Evolutionary conservation across 345 rosid species (phyloP).

Genomic region (Sisymbrium irio): DNA sequence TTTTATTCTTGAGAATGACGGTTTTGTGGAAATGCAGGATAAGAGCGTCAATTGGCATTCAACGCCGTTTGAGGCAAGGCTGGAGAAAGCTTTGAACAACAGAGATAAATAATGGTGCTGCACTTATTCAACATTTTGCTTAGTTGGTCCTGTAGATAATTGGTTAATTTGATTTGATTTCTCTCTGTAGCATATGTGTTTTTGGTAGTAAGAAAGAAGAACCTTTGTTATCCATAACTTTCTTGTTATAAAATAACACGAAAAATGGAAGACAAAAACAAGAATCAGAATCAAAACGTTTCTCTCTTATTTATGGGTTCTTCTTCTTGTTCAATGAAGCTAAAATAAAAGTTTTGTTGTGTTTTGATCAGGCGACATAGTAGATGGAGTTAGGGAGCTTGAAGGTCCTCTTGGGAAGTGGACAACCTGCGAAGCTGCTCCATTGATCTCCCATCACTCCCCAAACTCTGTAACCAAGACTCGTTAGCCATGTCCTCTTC

Average conservation of each 20-base stretch:
- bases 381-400: constrained; percentile 88
- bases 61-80: constrained; percentile 87
- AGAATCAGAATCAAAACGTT: constrained; percentile 7
- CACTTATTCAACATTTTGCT: constrained; percentile 4
- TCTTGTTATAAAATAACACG: background rate
- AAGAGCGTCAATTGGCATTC: constrained; percentile 85
- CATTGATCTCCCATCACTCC: constrained; percentile 79
- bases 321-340: constrained; percentile 1
- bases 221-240: background rate
- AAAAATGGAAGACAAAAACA: background rate
- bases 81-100: constrained; percentile 84
- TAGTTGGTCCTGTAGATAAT: background rate
- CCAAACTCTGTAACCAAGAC: constrained; percentile 74
- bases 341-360: constrained; percentile 8
- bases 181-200: background rate
- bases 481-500: constrained; percentile 47
- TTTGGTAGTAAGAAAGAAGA: background rate
- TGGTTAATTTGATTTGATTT: background rate
- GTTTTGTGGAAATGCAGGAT: constrained; percentile 60
- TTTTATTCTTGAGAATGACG: constrained; percentile 44
- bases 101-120: constrained; percentile 27
- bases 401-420: constrained; percentile 66
- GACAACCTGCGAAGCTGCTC: constrained; percentile 74
- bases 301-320: background rate
- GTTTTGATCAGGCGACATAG: constrained; percentile 41